phyloP scores from a whole-genome alignment of 371 early-diverging fungal genomes.

The Catenaria anguillulae region DNA sequence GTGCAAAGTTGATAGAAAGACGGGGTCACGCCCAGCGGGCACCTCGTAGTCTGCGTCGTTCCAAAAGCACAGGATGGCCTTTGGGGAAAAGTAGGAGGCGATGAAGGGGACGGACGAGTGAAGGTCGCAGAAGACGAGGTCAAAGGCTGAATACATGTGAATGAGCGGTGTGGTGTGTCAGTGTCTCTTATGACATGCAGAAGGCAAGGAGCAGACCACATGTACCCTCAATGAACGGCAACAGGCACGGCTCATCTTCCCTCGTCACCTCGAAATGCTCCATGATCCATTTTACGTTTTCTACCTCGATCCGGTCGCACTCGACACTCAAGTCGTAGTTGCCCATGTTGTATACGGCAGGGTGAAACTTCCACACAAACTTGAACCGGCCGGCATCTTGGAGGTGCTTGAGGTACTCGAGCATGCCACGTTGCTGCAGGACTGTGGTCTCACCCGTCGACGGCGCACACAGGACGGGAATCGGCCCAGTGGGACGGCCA shows the following conservation, averaged over 20 bases:
- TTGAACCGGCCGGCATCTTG: conserved; percentile 18
- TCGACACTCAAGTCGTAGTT: conserved; percentile 10
- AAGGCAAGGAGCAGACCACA: no score
- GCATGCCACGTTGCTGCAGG: conserved; percentile 4
- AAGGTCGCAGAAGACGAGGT: conserved; percentile 20
- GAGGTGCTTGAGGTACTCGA: conserved; percentile 19
- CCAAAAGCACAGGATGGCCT: conserved; percentile 19
- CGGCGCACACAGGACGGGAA: conserved; percentile 1
- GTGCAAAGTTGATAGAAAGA: conserved; percentile 18
- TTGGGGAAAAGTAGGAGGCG: conserved; percentile 22
- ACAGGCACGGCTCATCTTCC: conserved; percentile 18
- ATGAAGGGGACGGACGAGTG: conserved; percentile 23
- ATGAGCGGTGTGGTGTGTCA: no score
- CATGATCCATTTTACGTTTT: conserved; percentile 18
- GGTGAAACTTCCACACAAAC: conserved; percentile 23
- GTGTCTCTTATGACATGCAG: no score
- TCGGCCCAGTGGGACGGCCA: neutral
- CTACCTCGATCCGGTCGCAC: conserved; percentile 14
- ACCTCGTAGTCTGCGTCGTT: conserved; percentile 22
- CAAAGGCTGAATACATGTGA: no score
- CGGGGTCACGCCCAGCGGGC: conserved; percentile 17
- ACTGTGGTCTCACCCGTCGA: neutral
- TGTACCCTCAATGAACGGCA: conserved; percentile 24
- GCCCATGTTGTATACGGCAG: conserved; percentile 11
- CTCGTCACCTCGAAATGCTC: conserved; percentile 16